A percentile compares a stretch with the other conserved stretches of the same genome.
Conservation (phyloP, 208 protist species). For the Balamuthia mandrillaris region DNA sequence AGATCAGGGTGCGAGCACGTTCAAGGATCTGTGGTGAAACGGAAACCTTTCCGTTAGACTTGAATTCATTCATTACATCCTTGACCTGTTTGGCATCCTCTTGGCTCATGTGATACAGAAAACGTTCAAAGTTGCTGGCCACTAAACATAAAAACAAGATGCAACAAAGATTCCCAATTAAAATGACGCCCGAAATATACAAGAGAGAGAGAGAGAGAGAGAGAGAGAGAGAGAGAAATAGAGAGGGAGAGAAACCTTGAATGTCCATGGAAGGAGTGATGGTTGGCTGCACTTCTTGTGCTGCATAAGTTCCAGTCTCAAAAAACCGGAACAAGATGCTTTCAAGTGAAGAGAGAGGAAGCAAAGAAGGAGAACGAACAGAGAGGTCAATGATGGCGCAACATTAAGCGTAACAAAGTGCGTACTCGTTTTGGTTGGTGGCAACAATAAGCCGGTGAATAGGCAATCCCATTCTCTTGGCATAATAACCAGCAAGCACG, state of each 20-base stretch:
- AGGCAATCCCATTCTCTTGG: slow-evolving; percentile 81
- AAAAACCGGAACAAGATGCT: slow-evolving; percentile 33
- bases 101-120: slow-evolving; percentile 20
- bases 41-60: not conserved
- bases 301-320: not conserved
- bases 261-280: slow-evolving; percentile 42
- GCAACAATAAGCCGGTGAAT: slow-evolving; percentile 85
- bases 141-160: no score
- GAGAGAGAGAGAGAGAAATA: not conserved
- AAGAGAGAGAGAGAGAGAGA: not conserved
- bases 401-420: slow-evolving; percentile 57
- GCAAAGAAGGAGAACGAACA: not conserved
- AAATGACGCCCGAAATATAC: not conserved
- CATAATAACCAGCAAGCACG: slow-evolving; percentile 89
- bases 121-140: slow-evolving; percentile 27
- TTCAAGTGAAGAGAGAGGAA: not conserved
- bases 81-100: not conserved
- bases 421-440: slow-evolving; percentile 91
- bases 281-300: not conserved
- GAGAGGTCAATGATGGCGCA: not conserved
- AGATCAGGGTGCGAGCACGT: not conserved
- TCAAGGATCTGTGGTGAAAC: not conserved
- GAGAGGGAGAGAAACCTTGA: slow-evolving; percentile 1
- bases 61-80: not conserved
- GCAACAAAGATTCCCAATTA: no score